phyloP scores from a whole-genome alignment of 768 basidiomycete genomes.

The Pholiota molesta region DNA sequence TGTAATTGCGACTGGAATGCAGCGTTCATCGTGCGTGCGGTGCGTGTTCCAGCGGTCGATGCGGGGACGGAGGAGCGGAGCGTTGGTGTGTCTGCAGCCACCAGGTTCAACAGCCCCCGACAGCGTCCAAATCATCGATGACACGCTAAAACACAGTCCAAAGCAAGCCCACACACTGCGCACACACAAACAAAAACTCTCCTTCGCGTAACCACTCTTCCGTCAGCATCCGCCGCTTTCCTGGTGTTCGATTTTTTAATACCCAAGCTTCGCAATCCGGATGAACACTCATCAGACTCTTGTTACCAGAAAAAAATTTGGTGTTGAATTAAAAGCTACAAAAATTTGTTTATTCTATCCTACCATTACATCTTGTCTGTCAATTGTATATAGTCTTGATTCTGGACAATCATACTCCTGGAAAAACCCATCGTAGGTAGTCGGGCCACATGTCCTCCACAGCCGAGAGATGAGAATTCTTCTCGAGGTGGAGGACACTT shows the following conservation, averaged over 20 bases:
- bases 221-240: constrained; percentile 8
- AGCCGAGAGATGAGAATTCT: constrained; percentile 1
- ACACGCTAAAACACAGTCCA: constrained; percentile 75
- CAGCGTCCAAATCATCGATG: constrained; percentile 74
- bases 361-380: not conserved
- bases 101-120: constrained; percentile 63
- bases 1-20: constrained; percentile 15
- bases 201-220: not conserved
- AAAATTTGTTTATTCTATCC: not conserved
- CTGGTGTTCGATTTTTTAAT: not conserved
- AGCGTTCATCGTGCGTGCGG: constrained; percentile 2
- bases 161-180: constrained; percentile 46
- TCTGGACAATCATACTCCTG: not conserved
- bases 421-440: constrained; percentile 2
- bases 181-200: constrained; percentile 50
- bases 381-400: too few species aligned
- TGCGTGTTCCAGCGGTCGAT: constrained; percentile 25
- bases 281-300: too few species aligned
- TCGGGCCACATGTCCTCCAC: constrained; percentile 2
- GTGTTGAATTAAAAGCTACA: too few species aligned
- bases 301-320: too few species aligned
- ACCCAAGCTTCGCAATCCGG: too few species aligned
- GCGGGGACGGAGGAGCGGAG: constrained; percentile 34
- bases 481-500: not conserved
- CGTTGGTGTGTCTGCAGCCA: constrained; percentile 53